phyloP scores from a whole-genome alignment of 2,329 filamentous ascomycete species.

The Fusarium veterinarium region DNA sequence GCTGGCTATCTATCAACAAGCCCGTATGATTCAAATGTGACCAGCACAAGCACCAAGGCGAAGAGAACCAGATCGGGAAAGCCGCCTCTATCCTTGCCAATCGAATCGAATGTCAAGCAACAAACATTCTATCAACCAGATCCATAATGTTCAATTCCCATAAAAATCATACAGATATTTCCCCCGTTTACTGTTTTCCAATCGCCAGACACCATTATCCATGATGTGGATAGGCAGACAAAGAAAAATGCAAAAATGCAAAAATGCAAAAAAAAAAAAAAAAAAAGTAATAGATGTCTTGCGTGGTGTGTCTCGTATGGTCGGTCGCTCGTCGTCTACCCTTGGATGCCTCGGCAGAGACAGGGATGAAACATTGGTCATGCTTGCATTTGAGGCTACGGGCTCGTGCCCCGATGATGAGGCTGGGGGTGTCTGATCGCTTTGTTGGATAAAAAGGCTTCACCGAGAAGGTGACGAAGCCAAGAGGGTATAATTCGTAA shows the following conservation, averaged over 20 bases:
- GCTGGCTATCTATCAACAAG: conserved; percentile 32
- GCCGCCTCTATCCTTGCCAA: conserved; percentile 14
- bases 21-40: conserved; percentile 31
- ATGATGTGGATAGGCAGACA: conserved; percentile 23
- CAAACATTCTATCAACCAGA: conserved; percentile 14
- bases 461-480: conserved; percentile 14
- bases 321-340: background rate
- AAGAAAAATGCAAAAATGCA: conserved; percentile 1
- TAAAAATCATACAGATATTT: conserved; percentile 28
- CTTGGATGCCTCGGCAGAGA: conserved; percentile 1
- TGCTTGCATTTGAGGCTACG: conserved; percentile 36
- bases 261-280: background rate
- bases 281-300: background rate
- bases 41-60: conserved; percentile 35
- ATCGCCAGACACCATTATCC: conserved; percentile 41
- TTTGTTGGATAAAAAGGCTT: conserved; percentile 13
- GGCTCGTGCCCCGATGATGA: conserved; percentile 24
- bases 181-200: conserved; percentile 26
- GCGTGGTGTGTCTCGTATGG: background rate
- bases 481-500: conserved; percentile 41
- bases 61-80: conserved; percentile 3
- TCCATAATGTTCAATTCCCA: conserved; percentile 4
- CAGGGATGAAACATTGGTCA: conserved; percentile 25
- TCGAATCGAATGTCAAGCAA: conserved; percentile 15
- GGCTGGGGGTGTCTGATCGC: conserved; percentile 5